Percentiles rank a stretch among this genome's conserved stretches.
These are phyloP conservation scores for Sporothrix dimorphospora DNA, from an alignment of 2,329 filamentous ascomycete species.

Conservation along the genomic window DNA sequence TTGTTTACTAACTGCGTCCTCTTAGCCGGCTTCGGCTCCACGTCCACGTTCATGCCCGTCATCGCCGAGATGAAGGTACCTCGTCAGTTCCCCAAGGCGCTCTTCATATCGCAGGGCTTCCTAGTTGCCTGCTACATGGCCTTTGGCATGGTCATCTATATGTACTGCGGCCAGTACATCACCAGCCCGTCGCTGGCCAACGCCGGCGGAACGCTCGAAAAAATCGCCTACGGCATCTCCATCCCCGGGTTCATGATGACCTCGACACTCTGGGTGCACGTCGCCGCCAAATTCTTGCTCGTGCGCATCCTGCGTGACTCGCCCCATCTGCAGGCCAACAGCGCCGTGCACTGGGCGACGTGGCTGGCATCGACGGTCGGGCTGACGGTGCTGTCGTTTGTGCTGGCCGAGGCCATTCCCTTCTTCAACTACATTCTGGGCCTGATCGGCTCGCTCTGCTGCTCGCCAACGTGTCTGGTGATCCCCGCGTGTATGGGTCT, in stretches of 20 bases:
- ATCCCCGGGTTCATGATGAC: conserved; percentile 36
- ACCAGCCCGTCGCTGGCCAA: conserved; percentile 64
- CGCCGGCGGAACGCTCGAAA: conserved; percentile 62
- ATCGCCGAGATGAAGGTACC: conserved; percentile 67
- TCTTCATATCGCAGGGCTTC: conserved; percentile 50
- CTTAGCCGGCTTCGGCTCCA: conserved; percentile 63
- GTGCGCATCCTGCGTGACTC: conserved; percentile 41
- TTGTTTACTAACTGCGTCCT: conserved; percentile 28
- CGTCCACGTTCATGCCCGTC: conserved; percentile 64
- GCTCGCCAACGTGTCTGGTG: conserved; percentile 38
- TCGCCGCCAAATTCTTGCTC: conserved; percentile 32
- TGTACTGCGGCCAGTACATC: conserved; percentile 63
- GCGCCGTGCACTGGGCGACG: conserved; percentile 39
- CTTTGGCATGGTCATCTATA: conserved; percentile 56
- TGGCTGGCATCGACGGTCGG: conserved; percentile 35
- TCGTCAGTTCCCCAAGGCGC: conserved; percentile 61
- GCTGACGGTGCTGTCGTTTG: conserved; percentile 30
- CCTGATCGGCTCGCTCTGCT: conserved; percentile 35
- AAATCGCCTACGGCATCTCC: conserved; percentile 60
- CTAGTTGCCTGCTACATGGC: conserved; percentile 27
- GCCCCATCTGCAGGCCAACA: conserved; percentile 40
- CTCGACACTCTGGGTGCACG: conserved; percentile 33
- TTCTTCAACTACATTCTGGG: conserved; percentile 35
- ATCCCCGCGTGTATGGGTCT: conserved; percentile 38
- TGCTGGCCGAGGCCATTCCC: conserved; percentile 34